Percentiles rank a stretch among this genome's conserved stretches.
These are phyloP conservation scores for Iberis pinnata DNA, from an alignment of 345 rosid species.

Conservation along the genomic window DNA sequence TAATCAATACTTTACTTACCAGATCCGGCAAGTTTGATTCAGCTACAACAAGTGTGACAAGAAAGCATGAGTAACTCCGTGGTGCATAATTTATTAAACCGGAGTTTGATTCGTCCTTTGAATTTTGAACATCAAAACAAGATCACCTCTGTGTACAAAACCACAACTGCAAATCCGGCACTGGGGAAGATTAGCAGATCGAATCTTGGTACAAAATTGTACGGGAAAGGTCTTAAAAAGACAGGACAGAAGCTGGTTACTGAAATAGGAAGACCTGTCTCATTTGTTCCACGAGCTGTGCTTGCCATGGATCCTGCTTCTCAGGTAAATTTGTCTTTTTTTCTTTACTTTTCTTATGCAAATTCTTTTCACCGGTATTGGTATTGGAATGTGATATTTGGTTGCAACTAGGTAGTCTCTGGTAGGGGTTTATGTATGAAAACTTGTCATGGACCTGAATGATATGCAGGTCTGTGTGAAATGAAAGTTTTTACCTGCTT, in stretches of 20 bases:
- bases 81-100: constrained; percentile 47
- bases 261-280: constrained; percentile 33
- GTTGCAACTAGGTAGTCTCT: constrained; percentile 5
- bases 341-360: background rate
- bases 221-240: constrained; percentile 38
- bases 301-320: constrained; percentile 65
- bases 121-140: constrained; percentile 56
- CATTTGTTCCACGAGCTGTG: constrained; percentile 51
- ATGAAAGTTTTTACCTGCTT: constrained; percentile 4
- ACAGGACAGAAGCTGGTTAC: constrained; percentile 29
- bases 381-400: background rate
- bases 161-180: constrained; percentile 35
- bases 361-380: background rate
- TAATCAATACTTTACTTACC: constrained; percentile 22
- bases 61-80: constrained; percentile 64
- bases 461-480: background rate
- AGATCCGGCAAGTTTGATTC: constrained; percentile 38
- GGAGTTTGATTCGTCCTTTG: constrained; percentile 51
- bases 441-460: constrained; percentile 7
- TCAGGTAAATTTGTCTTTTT: constrained; percentile 37
- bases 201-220: constrained; percentile 35
- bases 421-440: background rate
- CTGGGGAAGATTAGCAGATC: constrained; percentile 32
- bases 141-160: constrained; percentile 38
- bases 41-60: constrained; percentile 34